Conservation (phyloP, 2,329 filamentous ascomycete species). For the Shiraia bambusicola region DNA sequence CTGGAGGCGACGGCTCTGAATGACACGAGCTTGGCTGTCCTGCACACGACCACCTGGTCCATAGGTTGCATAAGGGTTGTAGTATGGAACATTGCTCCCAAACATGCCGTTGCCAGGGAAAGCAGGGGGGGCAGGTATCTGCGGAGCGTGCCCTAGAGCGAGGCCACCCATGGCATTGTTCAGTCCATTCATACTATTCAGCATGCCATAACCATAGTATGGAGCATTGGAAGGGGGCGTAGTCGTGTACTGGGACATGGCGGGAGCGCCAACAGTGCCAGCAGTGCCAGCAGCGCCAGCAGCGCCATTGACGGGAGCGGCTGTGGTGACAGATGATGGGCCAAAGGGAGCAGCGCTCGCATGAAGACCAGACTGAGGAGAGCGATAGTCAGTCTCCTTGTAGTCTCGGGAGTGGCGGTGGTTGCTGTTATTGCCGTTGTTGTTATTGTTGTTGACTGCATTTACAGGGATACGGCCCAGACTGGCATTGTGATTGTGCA, state of each 20-base stretch:
- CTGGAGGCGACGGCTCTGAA: conserved; percentile 72
- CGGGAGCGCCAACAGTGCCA: conserved; percentile 32
- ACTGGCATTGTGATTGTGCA: conserved; percentile 76
- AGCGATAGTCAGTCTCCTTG: conserved; percentile 54
- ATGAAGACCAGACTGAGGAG: conserved; percentile 73
- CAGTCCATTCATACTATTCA: conserved; percentile 64
- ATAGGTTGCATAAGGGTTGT: conserved; percentile 38
- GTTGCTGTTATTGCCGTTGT: no score
- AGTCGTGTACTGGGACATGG: conserved; percentile 38
- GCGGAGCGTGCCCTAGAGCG: conserved; percentile 40
- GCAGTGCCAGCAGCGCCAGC: conserved; percentile 24
- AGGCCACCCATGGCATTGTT: conserved; percentile 69
- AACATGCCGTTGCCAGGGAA: conserved; percentile 31
- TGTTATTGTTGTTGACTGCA: conserved; percentile 62
- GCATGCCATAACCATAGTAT: conserved; percentile 59
- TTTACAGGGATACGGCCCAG: conserved; percentile 75
- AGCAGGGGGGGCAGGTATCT: conserved; percentile 40
- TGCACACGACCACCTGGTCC: conserved; percentile 56
- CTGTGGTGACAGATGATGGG: conserved; percentile 59
- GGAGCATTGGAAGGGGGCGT: conserved; percentile 22
- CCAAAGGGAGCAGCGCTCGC: conserved; percentile 79
- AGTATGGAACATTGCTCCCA: conserved; percentile 18
- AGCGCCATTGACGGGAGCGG: conserved; percentile 23
- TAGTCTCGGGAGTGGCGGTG: conserved; percentile 71
- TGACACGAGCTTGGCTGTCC: conserved; percentile 75